Conservation (phyloP, 164 flowering plant genomes). For the Vitis rupestris region DNA sequence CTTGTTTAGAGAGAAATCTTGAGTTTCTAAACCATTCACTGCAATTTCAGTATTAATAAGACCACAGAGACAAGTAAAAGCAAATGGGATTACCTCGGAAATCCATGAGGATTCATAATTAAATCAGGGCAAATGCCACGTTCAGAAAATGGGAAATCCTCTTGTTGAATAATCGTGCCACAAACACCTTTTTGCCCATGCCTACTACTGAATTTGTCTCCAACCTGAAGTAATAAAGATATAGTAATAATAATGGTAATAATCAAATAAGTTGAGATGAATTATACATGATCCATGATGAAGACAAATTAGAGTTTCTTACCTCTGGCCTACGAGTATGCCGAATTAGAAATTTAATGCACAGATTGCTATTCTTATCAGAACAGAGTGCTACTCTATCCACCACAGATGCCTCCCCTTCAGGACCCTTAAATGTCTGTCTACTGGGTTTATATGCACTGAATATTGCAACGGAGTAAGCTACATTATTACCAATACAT, state of each 20-base stretch:
- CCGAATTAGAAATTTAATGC: conserved; percentile 71
- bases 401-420: conserved; percentile 76
- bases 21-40: too few species aligned
- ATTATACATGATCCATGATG: background rate
- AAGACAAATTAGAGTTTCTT: background rate
- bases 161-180: conserved; percentile 90
- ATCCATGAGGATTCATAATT: conserved; percentile 99
- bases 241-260: background rate
- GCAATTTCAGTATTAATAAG: background rate
- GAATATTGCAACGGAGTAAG: conserved; percentile 14
- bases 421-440: conserved; percentile 57
- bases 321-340: conserved; percentile 97
- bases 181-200: conserved; percentile 99
- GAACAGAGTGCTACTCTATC: conserved; percentile 76
- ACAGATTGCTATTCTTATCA: conserved; percentile 45
- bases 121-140: conserved; percentile 96
- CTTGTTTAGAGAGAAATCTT: too few species aligned
- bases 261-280: background rate
- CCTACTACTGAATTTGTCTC: conserved; percentile 98
- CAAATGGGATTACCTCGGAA: conserved; percentile 63
- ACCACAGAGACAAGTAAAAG: background rate
- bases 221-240: conserved; percentile 44
- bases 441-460: conserved; percentile 47
- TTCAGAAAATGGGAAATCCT: conserved; percentile 94
- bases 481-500: background rate